Base-by-base conservation (phyloP, 225 moss, liverwort and hornwort species). In the Polytrichum formosum region DNA sequence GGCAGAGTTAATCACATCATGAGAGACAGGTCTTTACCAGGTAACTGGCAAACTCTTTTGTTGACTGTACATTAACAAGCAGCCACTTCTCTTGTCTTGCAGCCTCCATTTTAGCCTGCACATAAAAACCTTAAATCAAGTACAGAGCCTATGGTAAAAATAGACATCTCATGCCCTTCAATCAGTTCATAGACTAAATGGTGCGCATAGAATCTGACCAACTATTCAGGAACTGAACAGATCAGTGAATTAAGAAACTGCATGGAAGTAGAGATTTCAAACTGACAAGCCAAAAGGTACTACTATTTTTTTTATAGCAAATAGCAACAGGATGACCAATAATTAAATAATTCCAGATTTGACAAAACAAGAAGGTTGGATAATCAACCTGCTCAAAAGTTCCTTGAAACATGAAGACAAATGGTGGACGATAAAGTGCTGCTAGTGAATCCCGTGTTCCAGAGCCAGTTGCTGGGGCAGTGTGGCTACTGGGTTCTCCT, bases 351-450 rank as follows among this genome's bases (percentile, higher is more conserved):
- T 3, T 46, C 16, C 4, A 46, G 46, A 46, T 46, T 46, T 3
- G 16, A 13, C 46, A 46, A 46, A 61, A 61, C 21, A 7, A 22
- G 60, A 61, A 61, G 26, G 7, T 61, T 61, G 58, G 35, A 69
- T 68, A 53, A 53, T 21, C 20, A 68, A 92, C 94, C 91, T 98
- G 92, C 77, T 94, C 98, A 83, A 98, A 98, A 59, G 92, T 98
- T 66, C 98, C 94, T 81, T 92, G 90, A 89, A 94, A 98, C 94
- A 92, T 98, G 61, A 94, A 90, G 18, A 91, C 88, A 78, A 94
- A 98, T 56, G 98, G 98, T 54, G 98, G 98, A 7, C 92, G 88
- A 73, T 98, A 98, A 26, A 98, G 81, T 27, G 98, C 94, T 69
- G 94, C 98, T 80, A 98, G 87, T n/a, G 94, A 94, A 73, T 98